Evolutionary conservation across 306 rosid genomes (phyloP).

Genomic region (Pueraria montana): DNA sequence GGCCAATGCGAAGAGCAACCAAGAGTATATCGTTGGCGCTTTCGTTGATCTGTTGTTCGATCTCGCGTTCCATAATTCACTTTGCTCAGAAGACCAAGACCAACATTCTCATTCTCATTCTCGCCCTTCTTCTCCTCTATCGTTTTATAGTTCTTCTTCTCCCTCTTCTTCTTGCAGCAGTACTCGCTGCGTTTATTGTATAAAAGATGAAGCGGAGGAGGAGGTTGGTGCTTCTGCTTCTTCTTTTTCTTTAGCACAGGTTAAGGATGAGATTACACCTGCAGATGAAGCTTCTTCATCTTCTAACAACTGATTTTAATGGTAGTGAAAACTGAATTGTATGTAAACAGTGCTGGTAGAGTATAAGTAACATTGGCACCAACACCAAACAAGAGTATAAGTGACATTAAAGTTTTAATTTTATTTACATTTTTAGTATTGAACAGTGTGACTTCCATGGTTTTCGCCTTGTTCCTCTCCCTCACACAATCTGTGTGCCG

Average conservation of each 20-base stretch:
- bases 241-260: conserved; percentile 12
- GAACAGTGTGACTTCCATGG: background rate
- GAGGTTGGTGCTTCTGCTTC: conserved; percentile 43
- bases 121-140: conserved; percentile 55
- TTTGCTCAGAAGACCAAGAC: too few relatives aligned
- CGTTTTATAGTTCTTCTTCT: conserved; percentile 48
- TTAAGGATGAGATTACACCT: conserved; percentile 46
- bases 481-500: background rate
- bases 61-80: conserved; percentile 35
- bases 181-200: conserved; percentile 53
- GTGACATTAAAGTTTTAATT: background rate
- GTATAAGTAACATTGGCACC: background rate
- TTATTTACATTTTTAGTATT: background rate
- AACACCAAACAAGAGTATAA: background rate
- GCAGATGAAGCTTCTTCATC: conserved; percentile 50
- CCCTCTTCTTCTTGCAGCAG: conserved; percentile 51
- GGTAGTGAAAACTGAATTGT: background rate
- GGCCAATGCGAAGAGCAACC: conserved; percentile 61
- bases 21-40: conserved; percentile 67
- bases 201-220: conserved; percentile 47
- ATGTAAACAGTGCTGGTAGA: background rate
- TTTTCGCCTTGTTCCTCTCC: background rate
- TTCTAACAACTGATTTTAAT: background rate
- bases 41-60: conserved; percentile 74
- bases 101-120: background rate